Conservation (phyloP, 306 rosid species). For the Arachis hypogaea region DNA sequence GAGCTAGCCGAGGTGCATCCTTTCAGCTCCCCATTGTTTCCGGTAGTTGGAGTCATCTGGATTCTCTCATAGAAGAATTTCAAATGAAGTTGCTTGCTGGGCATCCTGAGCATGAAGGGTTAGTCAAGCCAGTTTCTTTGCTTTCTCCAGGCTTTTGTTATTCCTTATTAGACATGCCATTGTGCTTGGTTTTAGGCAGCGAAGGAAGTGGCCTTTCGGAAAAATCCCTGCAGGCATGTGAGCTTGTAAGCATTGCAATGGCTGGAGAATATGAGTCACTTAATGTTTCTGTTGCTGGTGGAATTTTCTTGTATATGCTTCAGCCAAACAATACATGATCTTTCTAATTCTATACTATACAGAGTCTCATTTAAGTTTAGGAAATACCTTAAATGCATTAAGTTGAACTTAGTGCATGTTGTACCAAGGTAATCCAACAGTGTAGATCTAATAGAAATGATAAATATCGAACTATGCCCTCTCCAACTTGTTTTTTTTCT, state of each 20-base stretch:
- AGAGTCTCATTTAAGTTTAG: neutral
- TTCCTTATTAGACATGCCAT: slow-evolving; percentile 51
- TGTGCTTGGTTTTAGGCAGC: slow-evolving; percentile 87
- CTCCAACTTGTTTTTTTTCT: neutral
- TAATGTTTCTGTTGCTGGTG: slow-evolving; percentile 98
- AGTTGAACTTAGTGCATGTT: neutral
- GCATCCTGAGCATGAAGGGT: slow-evolving; percentile 61
- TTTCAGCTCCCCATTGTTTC: slow-evolving; percentile 86
- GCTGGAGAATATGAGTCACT: slow-evolving; percentile 86
- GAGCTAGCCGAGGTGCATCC: slow-evolving; percentile 94
- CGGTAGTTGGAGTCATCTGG: slow-evolving; percentile 78
- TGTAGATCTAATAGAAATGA: too few species aligned
- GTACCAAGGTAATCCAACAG: neutral
- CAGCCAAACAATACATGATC: slow-evolving; percentile 42
- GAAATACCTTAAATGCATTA: too few species aligned
- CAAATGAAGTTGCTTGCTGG: slow-evolving; percentile 79
- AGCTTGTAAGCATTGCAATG: slow-evolving; percentile 94
- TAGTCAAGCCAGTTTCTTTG: slow-evolving; percentile 44
- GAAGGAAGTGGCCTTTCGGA: slow-evolving; percentile 91
- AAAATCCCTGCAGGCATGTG: slow-evolving; percentile 60
- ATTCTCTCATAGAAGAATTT: slow-evolving; percentile 53
- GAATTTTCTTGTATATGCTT: slow-evolving; percentile 88
- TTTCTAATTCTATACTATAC: slow-evolving; percentile 6
- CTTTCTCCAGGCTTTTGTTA: slow-evolving; percentile 65
- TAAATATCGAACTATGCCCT: too few species aligned